A percentile compares a stretch with the other conserved stretches of the same genome.
phyloP scores from a whole-genome alignment of 257 asterid species.

The Solanum rostratum region DNA sequence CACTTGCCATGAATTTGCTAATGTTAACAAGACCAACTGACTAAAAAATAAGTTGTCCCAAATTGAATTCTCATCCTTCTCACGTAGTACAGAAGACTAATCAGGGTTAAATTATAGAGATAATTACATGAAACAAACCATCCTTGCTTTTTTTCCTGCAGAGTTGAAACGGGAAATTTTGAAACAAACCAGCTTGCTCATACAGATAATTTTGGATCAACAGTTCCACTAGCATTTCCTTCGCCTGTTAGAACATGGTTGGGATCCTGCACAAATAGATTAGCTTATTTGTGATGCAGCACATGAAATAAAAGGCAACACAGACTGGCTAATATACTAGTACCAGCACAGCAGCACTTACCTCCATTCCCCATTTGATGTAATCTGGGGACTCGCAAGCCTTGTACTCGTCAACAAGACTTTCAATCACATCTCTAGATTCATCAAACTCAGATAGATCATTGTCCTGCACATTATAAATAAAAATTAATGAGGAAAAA shows the following conservation, averaged over 20 bases:
- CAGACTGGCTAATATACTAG: background rate
- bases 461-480: constrained; percentile 57
- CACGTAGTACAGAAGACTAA: background rate
- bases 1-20: background rate
- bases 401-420: constrained; percentile 98
- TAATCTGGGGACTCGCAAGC: constrained; percentile 99
- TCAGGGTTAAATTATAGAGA: background rate
- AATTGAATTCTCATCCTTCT: background rate
- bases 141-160: background rate
- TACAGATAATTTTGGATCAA: constrained; percentile 47
- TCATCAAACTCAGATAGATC: constrained; percentile 99
- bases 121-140: background rate
- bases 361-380: constrained; percentile 99
- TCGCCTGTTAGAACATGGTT: constrained; percentile 62
- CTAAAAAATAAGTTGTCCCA: background rate
- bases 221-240: constrained; percentile 73
- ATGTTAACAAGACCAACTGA: background rate
- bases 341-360: constrained; percentile 7
- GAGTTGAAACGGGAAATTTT: background rate
- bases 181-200: no score
- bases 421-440: constrained; percentile 92
- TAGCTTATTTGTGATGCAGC: background rate
- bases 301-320: background rate
- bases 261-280: constrained; percentile 50
- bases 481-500: background rate